These are phyloP conservation scores for Oxytropis ochrocephala DNA, from an alignment of 306 rosid species.

Conservation along the genomic window DNA sequence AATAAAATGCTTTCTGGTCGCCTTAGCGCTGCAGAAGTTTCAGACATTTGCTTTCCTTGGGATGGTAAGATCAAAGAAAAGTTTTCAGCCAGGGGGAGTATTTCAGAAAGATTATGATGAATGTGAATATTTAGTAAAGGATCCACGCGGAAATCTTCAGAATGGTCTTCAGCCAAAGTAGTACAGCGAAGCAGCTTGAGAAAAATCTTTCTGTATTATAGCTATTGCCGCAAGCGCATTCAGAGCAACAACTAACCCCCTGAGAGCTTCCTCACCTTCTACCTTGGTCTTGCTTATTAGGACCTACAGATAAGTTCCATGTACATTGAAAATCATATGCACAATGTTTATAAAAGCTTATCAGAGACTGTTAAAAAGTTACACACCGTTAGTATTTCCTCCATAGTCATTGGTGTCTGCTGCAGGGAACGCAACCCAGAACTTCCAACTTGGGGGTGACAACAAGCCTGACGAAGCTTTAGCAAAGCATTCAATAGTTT, in stretches of 20 bases:
- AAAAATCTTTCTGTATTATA: conserved; percentile 50
- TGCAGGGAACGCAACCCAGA: conserved; percentile 93
- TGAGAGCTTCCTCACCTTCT: conserved; percentile 94
- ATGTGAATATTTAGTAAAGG: conserved; percentile 81
- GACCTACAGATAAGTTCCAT: conserved; percentile 49
- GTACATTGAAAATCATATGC: conserved; percentile 1
- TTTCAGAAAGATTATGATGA: conserved; percentile 84
- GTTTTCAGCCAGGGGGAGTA: conserved; percentile 47
- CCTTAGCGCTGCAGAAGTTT: conserved; percentile 24
- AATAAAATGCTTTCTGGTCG: conserved; percentile 29
- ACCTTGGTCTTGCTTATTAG: conserved; percentile 86
- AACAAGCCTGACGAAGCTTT: conserved; percentile 97
- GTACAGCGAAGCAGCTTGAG: conserved; percentile 70
- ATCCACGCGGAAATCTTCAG: conserved; percentile 85
- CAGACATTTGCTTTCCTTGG: conserved; percentile 30
- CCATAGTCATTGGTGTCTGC: conserved; percentile 97
- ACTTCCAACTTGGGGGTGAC: conserved; percentile 98
- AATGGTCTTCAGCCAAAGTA: conserved; percentile 63
- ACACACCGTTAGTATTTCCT: conserved; percentile 79
- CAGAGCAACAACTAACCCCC: conserved; percentile 74
- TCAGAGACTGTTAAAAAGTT: conserved; percentile 6
- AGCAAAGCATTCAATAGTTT: conserved; percentile 80
- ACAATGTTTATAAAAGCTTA: neutral
- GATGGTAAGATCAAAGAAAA: conserved; percentile 24
- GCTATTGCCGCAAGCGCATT: conserved; percentile 89